Conservation (phyloP, 805 yeast species). For the Candida rishiriensis region DNA sequence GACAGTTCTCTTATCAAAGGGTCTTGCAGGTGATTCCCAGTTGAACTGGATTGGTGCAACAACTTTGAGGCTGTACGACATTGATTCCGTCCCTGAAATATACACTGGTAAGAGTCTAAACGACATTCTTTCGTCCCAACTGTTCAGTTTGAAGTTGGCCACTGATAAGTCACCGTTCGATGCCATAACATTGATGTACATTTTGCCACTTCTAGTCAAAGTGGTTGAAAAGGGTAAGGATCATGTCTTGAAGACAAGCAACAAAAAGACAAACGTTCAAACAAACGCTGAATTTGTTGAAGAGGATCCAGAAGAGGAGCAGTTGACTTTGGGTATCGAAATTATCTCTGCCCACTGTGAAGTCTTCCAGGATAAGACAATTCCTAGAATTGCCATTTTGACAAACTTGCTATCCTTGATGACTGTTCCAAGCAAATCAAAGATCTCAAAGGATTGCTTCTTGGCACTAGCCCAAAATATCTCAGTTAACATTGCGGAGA, state of each 20-base stretch:
- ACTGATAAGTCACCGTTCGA: conserved; percentile 73
- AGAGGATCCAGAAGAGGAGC: conserved; percentile 88
- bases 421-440: conserved; percentile 72
- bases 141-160: conserved; percentile 71
- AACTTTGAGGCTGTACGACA: conserved; percentile 52
- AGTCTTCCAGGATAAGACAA: conserved; percentile 56
- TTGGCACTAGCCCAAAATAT: conserved; percentile 72
- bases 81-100: conserved; percentile 41
- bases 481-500: conserved; percentile 51
- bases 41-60: conserved; percentile 63
- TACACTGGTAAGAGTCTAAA: conserved; percentile 47
- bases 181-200: conserved; percentile 60
- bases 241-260: conserved; percentile 44
- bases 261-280: conserved; percentile 42
- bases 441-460: conserved; percentile 79
- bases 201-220: conserved; percentile 67
- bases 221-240: conserved; percentile 64
- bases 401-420: conserved; percentile 60
- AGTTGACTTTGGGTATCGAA: conserved; percentile 69
- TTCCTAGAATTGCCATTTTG: conserved; percentile 68
- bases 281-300: conserved; percentile 68
- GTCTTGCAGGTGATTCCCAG: conserved; percentile 43
- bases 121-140: conserved; percentile 56
- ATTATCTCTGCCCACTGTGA: conserved; percentile 67
- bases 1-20: conserved; percentile 35